A percentile compares a stretch with the other conserved stretches of the same genome.
Evolutionary conservation across 805 yeast genomes (phyloP).

Genomic region (Ogataea naganishii): DNA sequence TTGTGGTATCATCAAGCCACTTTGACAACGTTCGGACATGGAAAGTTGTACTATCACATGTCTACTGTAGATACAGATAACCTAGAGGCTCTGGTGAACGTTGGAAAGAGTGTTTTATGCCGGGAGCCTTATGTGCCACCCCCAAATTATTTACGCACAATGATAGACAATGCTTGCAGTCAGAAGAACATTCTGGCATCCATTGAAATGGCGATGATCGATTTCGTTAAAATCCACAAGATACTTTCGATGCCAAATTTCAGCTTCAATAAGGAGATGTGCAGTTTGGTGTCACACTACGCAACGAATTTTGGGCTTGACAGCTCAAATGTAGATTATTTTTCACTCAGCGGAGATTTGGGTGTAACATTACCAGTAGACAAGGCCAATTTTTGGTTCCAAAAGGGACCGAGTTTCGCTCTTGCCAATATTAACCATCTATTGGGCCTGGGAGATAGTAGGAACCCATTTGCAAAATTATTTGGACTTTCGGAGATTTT

Average conservation of each 20-base stretch:
- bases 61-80: constrained; percentile 78
- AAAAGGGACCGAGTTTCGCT: constrained; percentile 69
- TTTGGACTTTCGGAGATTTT: constrained; percentile 66
- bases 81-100: constrained; percentile 68
- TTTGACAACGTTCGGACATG: constrained; percentile 72
- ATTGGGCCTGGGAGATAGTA: constrained; percentile 69
- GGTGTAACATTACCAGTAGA: constrained; percentile 28
- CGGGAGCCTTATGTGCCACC: constrained; percentile 82
- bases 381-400: constrained; percentile 62
- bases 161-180: constrained; percentile 70
- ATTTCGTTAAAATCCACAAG: constrained; percentile 59
- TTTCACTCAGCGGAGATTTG: constrained; percentile 35
- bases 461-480: constrained; percentile 67
- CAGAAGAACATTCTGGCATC: constrained; percentile 51
- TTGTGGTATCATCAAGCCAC: constrained; percentile 75
- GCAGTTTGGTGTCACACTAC: constrained; percentile 54
- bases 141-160: constrained; percentile 65
- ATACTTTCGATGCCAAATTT: constrained; percentile 54
- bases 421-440: constrained; percentile 66
- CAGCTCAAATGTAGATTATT: constrained; percentile 54
- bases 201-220: constrained; percentile 51
- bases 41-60: constrained; percentile 80
- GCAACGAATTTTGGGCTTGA: constrained; percentile 63
- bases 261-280: constrained; percentile 43
- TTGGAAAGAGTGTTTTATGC: constrained; percentile 72